Evolutionary conservation across 139 green algal species (phyloP).

Genomic region (Coelastrella sp.): DNA sequence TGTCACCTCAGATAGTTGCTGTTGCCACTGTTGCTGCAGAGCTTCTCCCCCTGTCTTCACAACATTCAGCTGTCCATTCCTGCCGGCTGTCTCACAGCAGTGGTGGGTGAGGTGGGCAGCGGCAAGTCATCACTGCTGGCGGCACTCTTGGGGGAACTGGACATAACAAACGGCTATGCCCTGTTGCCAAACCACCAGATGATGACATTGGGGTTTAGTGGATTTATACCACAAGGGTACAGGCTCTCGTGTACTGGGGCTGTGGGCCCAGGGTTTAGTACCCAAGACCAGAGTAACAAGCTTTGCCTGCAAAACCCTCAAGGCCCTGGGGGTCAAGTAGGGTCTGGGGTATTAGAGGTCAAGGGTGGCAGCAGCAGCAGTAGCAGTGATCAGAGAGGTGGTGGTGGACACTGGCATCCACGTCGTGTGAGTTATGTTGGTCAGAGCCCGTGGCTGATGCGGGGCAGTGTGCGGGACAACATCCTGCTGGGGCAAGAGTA

Average conservation of each 20-base stretch:
- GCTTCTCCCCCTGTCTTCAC: constrained; percentile 43
- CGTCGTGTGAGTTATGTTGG: constrained; percentile 59
- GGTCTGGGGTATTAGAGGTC: neutral
- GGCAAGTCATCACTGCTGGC: constrained; percentile 83
- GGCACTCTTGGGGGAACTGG: constrained; percentile 78
- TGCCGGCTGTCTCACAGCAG: constrained; percentile 64
- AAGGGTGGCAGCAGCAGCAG: neutral
- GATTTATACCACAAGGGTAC: neutral
- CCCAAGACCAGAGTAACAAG: too few species aligned
- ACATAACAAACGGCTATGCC: neutral
- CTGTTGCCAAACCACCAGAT: neutral
- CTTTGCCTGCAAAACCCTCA: too few species aligned
- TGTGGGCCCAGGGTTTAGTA: neutral
- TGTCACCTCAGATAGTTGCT: neutral
- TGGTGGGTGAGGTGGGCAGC: constrained; percentile 76
- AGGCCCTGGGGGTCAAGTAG: too few species aligned
- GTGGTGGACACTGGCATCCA: neutral
- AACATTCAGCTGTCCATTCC: constrained; percentile 61
- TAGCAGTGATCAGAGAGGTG: neutral
- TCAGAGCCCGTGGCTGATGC: constrained; percentile 76
- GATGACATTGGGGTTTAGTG: neutral
- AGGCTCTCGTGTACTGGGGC: too few species aligned
- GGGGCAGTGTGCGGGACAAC: constrained; percentile 70
- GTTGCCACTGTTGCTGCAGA: neutral
- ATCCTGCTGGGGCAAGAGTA: constrained; percentile 58